Conservation (phyloP, 495 filamentous ascomycete species). For the Hypoxylon cercidicola region DNA sequence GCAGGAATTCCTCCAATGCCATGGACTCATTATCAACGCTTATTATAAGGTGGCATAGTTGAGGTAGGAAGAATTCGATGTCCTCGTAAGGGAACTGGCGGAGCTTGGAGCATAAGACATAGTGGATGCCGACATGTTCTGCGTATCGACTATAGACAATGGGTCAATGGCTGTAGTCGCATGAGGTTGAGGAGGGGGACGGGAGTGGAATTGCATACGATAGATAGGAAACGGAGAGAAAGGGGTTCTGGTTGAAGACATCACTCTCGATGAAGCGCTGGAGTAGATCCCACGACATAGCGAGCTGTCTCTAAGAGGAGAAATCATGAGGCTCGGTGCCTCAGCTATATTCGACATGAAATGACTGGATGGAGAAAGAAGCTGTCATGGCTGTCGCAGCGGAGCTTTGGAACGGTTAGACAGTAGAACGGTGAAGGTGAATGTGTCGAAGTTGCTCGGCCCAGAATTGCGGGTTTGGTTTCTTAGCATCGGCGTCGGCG, state of each 20-base stretch:
- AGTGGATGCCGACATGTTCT: constrained; percentile 82
- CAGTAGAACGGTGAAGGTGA: constrained; percentile 9
- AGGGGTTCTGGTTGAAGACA: constrained; percentile 83
- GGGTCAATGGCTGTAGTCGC: constrained; percentile 23
- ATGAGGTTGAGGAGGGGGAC: constrained; percentile 4
- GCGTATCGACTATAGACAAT: constrained; percentile 72
- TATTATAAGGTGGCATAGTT: constrained; percentile 81
- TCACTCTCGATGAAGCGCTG: constrained; percentile 83
- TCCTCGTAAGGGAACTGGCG: constrained; percentile 83
- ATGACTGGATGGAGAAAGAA: constrained; percentile 29
- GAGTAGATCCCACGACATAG: constrained; percentile 70
- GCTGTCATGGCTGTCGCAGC: constrained; percentile 42
- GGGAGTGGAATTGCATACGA: constrained; percentile 63
- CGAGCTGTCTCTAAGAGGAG: constrained; percentile 37
- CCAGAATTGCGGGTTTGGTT: constrained; percentile 29
- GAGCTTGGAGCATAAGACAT: constrained; percentile 81
- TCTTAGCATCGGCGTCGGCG: constrained; percentile 20
- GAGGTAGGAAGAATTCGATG: constrained; percentile 85
- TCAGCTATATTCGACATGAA: constrained; percentile 46
- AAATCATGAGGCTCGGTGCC: constrained; percentile 42
- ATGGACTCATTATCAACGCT: constrained; percentile 85
- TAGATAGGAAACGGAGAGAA: constrained; percentile 80
- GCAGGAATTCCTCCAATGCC: constrained; percentile 82
- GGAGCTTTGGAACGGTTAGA: not conserved
- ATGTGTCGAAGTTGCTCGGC: constrained; percentile 26